Base-by-base conservation (phyloP, 1,284 basidiomycete genomes). In the Clitocybe nebularis region DNA sequence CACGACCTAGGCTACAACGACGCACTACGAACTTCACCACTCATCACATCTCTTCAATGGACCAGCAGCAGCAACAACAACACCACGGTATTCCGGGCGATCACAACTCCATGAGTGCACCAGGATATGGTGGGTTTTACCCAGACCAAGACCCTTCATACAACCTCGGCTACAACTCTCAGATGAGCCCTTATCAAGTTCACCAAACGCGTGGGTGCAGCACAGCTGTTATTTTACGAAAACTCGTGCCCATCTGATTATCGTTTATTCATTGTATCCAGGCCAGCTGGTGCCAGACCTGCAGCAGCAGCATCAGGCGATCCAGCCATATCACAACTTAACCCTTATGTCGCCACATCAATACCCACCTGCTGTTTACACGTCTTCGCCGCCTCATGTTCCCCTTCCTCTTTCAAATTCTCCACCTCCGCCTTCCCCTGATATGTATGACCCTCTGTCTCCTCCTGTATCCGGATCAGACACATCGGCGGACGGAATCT, bases 381-480 rank as follows among this genome's bases (percentile, higher is more conserved):
- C 67, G 45, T 56, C 60, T 46, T 64, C 65, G 29, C 63, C 68
- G 60, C 68, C 68, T 65, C 69, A 70, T 70, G 68, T 60, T 58
- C 54, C 61, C 55, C 56, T 68, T 57, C 64, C 63, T 39, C 56
- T 67, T 54, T 59, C 66, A 53, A 61, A 64, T 52, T 67, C 69
- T 41, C 81, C 84, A 60, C 79, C 84, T 61, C 81, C 85, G 51
- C 77, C 77, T 52, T 84, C 81, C 52, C 84, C 85, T 63, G 75
- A 81, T 68, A 75, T 84, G 67, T 87, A 87, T 65, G 83, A 84
- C 67, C 79, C 85, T 60, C 69, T 87, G 56, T 86, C 84, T 43
- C 85, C 86, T 63, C 84, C 82, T 66, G 72, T 87, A 59, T 88
- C 84, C 67, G 85, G 85, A 68, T 88, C 86, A 68, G 86, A 89